Conservation (phyloP, 352 stramenopile genomes). For the Phytophthora aleatoria region DNA sequence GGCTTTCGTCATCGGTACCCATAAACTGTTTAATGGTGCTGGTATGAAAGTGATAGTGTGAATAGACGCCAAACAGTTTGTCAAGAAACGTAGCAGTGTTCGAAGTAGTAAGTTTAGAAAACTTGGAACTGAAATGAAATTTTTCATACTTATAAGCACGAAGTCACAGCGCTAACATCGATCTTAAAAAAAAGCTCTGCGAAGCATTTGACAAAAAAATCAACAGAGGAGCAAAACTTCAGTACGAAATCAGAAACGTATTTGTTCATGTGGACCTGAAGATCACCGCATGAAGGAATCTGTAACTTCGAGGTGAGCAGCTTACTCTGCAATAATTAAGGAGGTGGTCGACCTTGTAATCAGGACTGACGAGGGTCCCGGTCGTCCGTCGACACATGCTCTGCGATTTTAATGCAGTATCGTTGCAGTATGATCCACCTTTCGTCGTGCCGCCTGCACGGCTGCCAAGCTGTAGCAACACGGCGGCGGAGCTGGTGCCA, state of each 20-base stretch:
- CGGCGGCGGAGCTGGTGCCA: slow-evolving; percentile 17
- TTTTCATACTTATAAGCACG: too few relatives aligned
- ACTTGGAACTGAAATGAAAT: too few relatives aligned
- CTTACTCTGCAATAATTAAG: slow-evolving; percentile 10
- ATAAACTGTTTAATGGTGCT: too few relatives aligned
- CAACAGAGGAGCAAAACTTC: too few relatives aligned
- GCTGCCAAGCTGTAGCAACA: slow-evolving; percentile 37
- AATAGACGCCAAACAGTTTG: too few relatives aligned
- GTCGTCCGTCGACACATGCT: neutral
- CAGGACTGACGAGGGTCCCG: slow-evolving; percentile 6
- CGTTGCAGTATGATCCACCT: slow-evolving; percentile 13
- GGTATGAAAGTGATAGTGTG: too few relatives aligned
- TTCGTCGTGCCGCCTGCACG: slow-evolving; percentile 25
- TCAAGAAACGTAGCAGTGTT: too few relatives aligned
- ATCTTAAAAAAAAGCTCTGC: too few relatives aligned
- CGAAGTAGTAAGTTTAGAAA: too few relatives aligned
- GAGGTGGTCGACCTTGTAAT: slow-evolving; percentile 2
- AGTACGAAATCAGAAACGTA: too few relatives aligned
- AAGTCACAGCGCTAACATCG: too few relatives aligned
- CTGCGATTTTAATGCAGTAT: slow-evolving; percentile 8
- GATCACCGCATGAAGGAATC: neutral
- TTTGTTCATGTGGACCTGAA: neutral
- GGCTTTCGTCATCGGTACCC: too few relatives aligned
- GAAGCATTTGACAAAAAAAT: neutral
- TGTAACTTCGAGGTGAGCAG: neutral